phyloP scores from a whole-genome alignment of 352 stramenopile species.

The Globisporangium sylvaticum region DNA sequence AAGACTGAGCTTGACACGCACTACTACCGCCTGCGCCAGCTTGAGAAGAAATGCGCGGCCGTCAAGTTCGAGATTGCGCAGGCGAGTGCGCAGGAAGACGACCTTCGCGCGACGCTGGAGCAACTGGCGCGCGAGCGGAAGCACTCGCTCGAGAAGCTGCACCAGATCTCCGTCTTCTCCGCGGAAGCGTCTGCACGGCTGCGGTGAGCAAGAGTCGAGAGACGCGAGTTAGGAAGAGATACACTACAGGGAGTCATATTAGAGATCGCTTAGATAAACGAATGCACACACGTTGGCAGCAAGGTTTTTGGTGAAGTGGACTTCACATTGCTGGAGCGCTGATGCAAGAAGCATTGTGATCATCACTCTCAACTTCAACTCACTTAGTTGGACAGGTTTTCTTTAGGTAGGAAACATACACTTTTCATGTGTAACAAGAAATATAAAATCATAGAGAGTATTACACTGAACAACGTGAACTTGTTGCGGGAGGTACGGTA shows the following conservation, averaged over 20 bases:
- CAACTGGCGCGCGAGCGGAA: conserved; percentile 42
- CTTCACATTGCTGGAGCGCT: background rate
- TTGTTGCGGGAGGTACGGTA: conserved; percentile 9
- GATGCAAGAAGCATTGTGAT: background rate
- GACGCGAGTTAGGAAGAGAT: background rate
- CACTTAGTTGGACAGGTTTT: background rate
- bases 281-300: background rate
- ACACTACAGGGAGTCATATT: background rate
- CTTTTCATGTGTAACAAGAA: background rate
- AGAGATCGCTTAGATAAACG: background rate
- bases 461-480: background rate
- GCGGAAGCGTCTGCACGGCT: conserved; percentile 13
- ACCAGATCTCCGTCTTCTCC: conserved; percentile 59
- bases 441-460: background rate
- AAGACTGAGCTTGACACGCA: conserved; percentile 60
- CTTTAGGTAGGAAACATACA: too few relatives aligned
- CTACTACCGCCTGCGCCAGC: conserved; percentile 51
- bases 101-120: conserved; percentile 49
- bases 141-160: conserved; percentile 45
- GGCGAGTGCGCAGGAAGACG: conserved; percentile 57
- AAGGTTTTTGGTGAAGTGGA: background rate
- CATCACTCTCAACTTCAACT: background rate
- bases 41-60: conserved; percentile 52
- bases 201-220: background rate
- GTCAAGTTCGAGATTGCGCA: conserved; percentile 68